Evolutionary conservation across 2,329 filamentous ascomycete species (phyloP).

Genomic region (Basipetospora chlamydospora): DNA sequence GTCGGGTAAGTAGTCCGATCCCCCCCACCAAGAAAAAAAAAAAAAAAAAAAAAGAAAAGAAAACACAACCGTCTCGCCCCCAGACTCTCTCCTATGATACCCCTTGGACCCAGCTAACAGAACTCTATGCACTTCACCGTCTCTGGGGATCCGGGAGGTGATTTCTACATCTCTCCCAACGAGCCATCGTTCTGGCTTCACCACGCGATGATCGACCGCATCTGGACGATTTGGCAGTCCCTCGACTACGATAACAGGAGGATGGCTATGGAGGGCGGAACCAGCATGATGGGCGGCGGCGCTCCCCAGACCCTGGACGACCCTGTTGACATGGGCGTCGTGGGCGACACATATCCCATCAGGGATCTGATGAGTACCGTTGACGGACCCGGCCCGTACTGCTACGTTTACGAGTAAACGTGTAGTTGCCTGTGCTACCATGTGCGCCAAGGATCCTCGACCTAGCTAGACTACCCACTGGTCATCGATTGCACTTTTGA

Average conservation of each 20-base stretch:
- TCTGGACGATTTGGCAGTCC: slow-evolving; percentile 16
- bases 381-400: slow-evolving; percentile 16
- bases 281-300: slow-evolving; percentile 8
- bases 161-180: slow-evolving; percentile 16
- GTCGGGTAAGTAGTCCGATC: too few relatives aligned
- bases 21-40: too few relatives aligned
- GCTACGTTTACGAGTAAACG: slow-evolving; percentile 16
- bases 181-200: slow-evolving; percentile 16
- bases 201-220: slow-evolving; percentile 15
- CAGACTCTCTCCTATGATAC: too few relatives aligned
- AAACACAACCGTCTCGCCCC: too few relatives aligned
- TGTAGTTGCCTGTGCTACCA: too few relatives aligned
- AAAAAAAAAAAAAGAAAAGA: too few relatives aligned
- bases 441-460: too few relatives aligned
- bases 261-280: slow-evolving; percentile 7
- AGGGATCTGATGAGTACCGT: slow-evolving; percentile 18
- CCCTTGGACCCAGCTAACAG: too few relatives aligned
- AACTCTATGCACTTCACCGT: slow-evolving; percentile 26
- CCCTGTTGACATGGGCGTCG: slow-evolving; percentile 13
- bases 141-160: slow-evolving; percentile 20
- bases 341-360: slow-evolving; percentile 14
- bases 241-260: slow-evolving; percentile 8
- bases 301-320: slow-evolving; percentile 13
- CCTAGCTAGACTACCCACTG: too few relatives aligned
- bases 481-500: too few relatives aligned